Conservation (phyloP, 2,329 filamentous ascomycete species). For the Xylariaceae sp. region DNA sequence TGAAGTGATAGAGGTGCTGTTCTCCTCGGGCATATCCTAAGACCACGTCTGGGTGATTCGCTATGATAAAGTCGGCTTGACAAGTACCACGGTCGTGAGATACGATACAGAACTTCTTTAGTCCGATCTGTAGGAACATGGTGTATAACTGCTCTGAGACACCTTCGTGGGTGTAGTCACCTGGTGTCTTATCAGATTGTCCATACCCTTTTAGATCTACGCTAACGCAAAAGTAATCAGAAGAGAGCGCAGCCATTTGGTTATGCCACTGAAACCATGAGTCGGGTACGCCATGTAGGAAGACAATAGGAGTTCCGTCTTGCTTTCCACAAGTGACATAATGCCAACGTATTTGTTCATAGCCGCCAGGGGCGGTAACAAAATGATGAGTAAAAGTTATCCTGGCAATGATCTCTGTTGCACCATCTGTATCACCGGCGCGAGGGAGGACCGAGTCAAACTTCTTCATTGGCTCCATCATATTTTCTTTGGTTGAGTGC, state of each 20-base stretch:
- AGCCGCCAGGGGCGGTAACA: background rate
- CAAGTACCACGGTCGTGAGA: background rate
- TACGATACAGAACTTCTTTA: background rate
- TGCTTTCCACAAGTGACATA: background rate
- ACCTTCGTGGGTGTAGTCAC: background rate
- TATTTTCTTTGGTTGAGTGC: background rate
- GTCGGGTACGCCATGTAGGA: background rate
- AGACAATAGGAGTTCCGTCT: background rate
- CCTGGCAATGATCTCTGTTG: background rate
- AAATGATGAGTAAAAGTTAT: background rate
- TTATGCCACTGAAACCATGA: background rate
- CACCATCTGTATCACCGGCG: background rate
- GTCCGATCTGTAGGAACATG: background rate
- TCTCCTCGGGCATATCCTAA: background rate
- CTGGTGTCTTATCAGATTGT: background rate
- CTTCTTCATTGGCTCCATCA: background rate
- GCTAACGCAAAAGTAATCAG: background rate
- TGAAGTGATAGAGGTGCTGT: background rate
- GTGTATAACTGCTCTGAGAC: background rate
- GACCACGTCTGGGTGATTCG: background rate
- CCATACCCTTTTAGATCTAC: background rate
- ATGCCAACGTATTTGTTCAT: background rate
- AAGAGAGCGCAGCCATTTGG: background rate
- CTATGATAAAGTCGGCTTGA: background rate
- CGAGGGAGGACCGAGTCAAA: background rate